phyloP scores from a whole-genome alignment of 2,329 filamentous ascomycete genomes.

The Trichoderma aggressivum region DNA sequence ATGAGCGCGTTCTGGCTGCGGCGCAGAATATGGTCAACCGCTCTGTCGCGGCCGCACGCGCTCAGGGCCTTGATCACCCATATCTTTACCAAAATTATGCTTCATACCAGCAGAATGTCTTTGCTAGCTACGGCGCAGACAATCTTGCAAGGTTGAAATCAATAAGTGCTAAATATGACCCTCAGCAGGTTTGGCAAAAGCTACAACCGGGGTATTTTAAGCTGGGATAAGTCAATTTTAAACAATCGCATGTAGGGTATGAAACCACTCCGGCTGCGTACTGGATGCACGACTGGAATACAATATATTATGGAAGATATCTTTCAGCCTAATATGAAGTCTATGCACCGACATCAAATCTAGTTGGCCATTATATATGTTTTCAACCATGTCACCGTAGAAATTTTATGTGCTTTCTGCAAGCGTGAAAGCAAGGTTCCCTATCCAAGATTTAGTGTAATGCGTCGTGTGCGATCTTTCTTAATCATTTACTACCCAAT shows the following conservation, averaged over 20 bases:
- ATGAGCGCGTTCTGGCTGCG: slow-evolving; percentile 31
- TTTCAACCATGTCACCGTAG: not conserved
- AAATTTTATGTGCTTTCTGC: not conserved
- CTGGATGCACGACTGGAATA: fast-evolving
- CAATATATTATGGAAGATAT: not conserved
- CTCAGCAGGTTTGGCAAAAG: slow-evolving; percentile 34
- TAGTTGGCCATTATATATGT: not conserved
- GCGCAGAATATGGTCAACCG: slow-evolving; percentile 28
- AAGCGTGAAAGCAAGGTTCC: not conserved
- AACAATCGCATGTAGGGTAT: not conserved
- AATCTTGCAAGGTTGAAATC: slow-evolving; percentile 35
- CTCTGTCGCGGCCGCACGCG: slow-evolving; percentile 28
- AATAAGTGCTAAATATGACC: slow-evolving; percentile 38
- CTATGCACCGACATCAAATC: not conserved
- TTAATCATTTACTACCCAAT: not conserved
- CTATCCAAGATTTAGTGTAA: not conserved
- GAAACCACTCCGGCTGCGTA: not conserved
- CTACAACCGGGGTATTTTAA: slow-evolving; percentile 41
- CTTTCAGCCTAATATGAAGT: not conserved
- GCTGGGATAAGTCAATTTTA: slow-evolving; percentile 18
- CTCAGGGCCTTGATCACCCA: slow-evolving; percentile 33
- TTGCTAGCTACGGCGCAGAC: slow-evolving; percentile 38
- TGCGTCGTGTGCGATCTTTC: not conserved
- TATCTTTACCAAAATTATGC: slow-evolving; percentile 45
- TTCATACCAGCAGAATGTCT: slow-evolving; percentile 38